Percentiles rank a stretch among this genome's conserved stretches.
Conservation (phyloP, 176 grass and related monocot species). For the Chloris gayana region DNA sequence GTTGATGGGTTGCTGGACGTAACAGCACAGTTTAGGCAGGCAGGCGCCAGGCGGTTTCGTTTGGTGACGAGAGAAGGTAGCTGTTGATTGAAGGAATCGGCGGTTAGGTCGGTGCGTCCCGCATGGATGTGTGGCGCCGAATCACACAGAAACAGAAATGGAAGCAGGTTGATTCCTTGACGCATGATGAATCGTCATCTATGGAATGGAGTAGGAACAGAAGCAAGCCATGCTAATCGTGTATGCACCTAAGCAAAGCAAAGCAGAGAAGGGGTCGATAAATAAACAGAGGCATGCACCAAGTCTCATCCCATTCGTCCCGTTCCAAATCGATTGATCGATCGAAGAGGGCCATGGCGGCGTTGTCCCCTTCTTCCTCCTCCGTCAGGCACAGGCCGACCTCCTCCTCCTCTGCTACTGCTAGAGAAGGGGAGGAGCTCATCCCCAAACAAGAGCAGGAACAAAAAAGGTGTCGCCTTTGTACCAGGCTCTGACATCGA, state of each 20-base stretch:
- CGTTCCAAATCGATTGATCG: neutral
- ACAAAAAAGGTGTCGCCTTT: constrained; percentile 26
- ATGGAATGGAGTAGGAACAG: neutral
- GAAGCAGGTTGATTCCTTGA: neutral
- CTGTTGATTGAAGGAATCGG: too few relatives aligned
- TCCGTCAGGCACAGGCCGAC: constrained; percentile 24
- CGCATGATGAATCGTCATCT: neutral
- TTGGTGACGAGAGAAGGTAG: too few relatives aligned
- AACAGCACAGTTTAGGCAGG: neutral
- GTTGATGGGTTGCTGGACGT: neutral
- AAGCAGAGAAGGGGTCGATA: neutral
- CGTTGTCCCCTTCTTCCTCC: neutral
- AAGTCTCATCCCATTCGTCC: neutral
- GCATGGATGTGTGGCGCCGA: neutral
- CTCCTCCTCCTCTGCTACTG: neutral
- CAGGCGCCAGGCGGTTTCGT: too few relatives aligned
- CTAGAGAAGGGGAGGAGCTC: neutral
- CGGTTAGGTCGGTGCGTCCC: too few relatives aligned
- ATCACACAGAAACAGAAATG: neutral
- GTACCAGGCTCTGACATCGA: constrained; percentile 60
- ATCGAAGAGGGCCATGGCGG: neutral
- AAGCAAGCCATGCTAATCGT: neutral
- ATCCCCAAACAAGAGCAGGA: neutral
- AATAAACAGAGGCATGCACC: neutral
- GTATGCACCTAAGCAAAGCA: neutral